Base-by-base conservation (phyloP, 768 basidiomycete genomes). In the Mycena galericulata region DNA sequence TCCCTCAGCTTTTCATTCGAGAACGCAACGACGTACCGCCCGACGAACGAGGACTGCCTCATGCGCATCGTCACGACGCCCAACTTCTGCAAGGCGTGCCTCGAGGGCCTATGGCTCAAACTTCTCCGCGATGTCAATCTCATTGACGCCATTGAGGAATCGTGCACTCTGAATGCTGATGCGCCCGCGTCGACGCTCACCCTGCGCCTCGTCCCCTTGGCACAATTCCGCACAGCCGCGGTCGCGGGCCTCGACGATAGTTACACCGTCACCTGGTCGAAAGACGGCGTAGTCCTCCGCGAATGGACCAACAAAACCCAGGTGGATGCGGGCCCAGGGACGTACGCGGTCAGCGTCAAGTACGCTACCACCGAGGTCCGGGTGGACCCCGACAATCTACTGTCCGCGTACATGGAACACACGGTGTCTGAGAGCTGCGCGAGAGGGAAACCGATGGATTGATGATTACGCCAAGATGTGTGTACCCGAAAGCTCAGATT, bases 1-100 rank as follows among this genome's bases (percentile, higher is more conserved):
- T n/a, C 46, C 27, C 7, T 22, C 68, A 92, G 92, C 22, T 93
- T 85, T 74, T 91, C 90, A 0, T 83, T 89, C 36, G 76, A 80
- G 41, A 92, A 94, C 72, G 76, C 77, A 57, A 93, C 91, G 0
- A 85, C 87, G 4, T 94, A 91, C 78, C 87, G 93, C n/a, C 93
- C 93, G 4, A 94, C 93, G 3, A 92, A 93, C 70, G 89, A 92
- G 67, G 91, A 89, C 76, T 94, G 93, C 75, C 87, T 94, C 51
- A 94, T 95, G 93, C 91, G 93, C 45, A 80, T 81, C 59, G 89
- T 93, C 45, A 88, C 86, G 30, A 83, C 86, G 0, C 89, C 92
- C 61, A 87, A 91, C 74, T 92, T 94, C 75, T 94, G 93, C 83
- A 88, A 83, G 69, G 89, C 87, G 56, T 95, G 93, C 74, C 73